A percentile compares a stretch with the other conserved stretches of the same genome.
These are phyloP conservation scores for Chloris gayana DNA, from an alignment of 176 grass and related monocot genomes.

Conservation along the genomic window DNA sequence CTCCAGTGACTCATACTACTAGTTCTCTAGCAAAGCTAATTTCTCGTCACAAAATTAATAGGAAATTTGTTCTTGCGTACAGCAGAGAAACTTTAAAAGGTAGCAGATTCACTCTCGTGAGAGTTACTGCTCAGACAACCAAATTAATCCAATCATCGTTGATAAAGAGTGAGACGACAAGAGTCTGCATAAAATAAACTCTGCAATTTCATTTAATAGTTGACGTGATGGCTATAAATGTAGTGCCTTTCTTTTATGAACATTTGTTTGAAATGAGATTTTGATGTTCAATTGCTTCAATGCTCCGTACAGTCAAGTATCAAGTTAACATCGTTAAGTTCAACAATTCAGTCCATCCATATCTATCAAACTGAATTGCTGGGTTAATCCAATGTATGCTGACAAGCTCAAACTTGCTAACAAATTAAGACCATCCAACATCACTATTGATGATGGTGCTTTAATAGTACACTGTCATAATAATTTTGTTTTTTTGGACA, in stretches of 20 bases:
- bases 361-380: slow-evolving; percentile 11
- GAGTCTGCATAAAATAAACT: background rate
- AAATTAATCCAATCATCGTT: background rate
- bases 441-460: background rate
- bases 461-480: slow-evolving; percentile 16
- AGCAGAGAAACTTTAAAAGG: slow-evolving; percentile 23
- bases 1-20: slow-evolving; percentile 13
- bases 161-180: background rate
- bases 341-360: slow-evolving; percentile 8
- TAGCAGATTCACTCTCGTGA: background rate
- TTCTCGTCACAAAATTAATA: slow-evolving; percentile 5
- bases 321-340: slow-evolving; percentile 29
- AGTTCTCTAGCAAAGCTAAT: background rate
- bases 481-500: background rate
- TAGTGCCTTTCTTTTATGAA: background rate
- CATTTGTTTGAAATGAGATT: slow-evolving; percentile 22
- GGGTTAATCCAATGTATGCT: slow-evolving; percentile 16
- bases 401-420: slow-evolving; percentile 24
- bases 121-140: background rate
- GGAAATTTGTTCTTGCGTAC: background rate
- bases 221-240: slow-evolving; percentile 39
- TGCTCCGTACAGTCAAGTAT: slow-evolving; percentile 16
- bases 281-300: background rate
- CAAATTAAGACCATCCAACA: slow-evolving; percentile 14
- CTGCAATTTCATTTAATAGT: background rate